These are phyloP conservation scores for Myrmaecium sp. DNA, from an alignment of 2,329 filamentous ascomycete species.

Conservation along the genomic window DNA sequence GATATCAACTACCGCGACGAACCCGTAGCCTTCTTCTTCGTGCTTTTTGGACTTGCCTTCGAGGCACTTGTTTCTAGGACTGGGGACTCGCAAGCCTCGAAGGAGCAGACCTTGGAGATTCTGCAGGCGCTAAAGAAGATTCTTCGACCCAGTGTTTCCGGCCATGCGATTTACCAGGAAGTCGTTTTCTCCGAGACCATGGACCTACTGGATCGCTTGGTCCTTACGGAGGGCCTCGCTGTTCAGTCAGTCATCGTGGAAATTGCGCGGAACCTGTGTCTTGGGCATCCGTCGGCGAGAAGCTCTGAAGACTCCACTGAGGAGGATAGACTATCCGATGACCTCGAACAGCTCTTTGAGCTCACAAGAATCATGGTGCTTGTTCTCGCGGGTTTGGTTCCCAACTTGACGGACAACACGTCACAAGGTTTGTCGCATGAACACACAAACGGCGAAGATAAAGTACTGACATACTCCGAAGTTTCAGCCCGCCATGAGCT, in stretches of 20 bases:
- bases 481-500: constrained; percentile 53
- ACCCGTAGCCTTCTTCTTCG: constrained; percentile 96
- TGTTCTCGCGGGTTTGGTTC: constrained; percentile 72
- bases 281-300: constrained; percentile 79
- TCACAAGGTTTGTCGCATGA: constrained; percentile 12
- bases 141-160: constrained; percentile 79
- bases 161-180: constrained; percentile 90
- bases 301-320: constrained; percentile 40
- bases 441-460: too few relatives aligned
- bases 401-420: constrained; percentile 51
- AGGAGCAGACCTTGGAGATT: constrained; percentile 73
- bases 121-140: constrained; percentile 89
- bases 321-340: constrained; percentile 74
- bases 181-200: constrained; percentile 95
- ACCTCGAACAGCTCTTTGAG: constrained; percentile 96
- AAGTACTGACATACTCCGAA: constrained; percentile 15
- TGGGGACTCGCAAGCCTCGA: constrained; percentile 50
- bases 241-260: constrained; percentile 89
- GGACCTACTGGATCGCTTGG: constrained; percentile 82
- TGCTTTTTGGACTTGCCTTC: constrained; percentile 89
- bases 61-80: constrained; percentile 81
- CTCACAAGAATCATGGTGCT: constrained; percentile 90
- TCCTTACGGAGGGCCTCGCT: constrained; percentile 75
- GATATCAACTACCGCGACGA: constrained; percentile 98
- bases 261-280: constrained; percentile 76